Conservation (phyloP, 768 basidiomycete genomes). For the Coprinellus micaceus region DNA sequence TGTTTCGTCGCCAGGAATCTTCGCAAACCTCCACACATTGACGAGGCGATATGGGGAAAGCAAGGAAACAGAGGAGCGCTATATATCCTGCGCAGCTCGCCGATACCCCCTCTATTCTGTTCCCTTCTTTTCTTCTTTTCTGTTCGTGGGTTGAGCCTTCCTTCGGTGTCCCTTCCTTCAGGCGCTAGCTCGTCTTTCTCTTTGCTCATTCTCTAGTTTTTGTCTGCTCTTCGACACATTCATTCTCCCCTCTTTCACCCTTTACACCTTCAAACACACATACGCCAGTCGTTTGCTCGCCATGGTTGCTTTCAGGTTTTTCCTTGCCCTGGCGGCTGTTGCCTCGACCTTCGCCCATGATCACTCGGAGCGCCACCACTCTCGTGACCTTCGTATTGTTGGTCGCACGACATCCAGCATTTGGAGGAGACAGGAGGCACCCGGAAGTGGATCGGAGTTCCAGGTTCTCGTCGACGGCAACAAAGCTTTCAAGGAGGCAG, state of each 20-base stretch:
- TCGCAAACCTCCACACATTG: background rate
- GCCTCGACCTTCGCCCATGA: conserved; percentile 17
- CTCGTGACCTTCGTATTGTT: conserved; percentile 17
- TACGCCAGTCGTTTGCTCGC: background rate
- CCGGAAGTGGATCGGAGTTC: conserved; percentile 16
- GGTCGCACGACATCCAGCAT: conserved; percentile 15
- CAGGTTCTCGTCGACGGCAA: conserved; percentile 29
- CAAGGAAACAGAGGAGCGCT: background rate
- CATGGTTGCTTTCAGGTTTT: conserved; percentile 15
- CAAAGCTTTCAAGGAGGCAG: conserved; percentile 25
- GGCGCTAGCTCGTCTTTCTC: conserved; percentile 21
- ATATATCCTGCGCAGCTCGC: background rate
- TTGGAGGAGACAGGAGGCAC: conserved; percentile 5
- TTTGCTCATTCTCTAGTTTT: conserved; percentile 8
- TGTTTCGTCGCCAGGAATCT: too few relatives aligned
- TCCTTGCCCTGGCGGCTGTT: conserved; percentile 14
- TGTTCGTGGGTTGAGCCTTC: conserved; percentile 8
- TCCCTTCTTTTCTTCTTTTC: conserved; percentile 2
- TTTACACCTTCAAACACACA: background rate
- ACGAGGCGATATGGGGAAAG: background rate
- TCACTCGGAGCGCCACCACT: conserved; percentile 13
- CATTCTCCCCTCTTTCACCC: conserved; percentile 3
- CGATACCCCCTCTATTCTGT: background rate
- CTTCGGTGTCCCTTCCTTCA: conserved; percentile 10
- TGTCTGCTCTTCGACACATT: conserved; percentile 6